phyloP scores from a whole-genome alignment of 352 stramenopile species.

The Phytophthora pinifolia region DNA sequence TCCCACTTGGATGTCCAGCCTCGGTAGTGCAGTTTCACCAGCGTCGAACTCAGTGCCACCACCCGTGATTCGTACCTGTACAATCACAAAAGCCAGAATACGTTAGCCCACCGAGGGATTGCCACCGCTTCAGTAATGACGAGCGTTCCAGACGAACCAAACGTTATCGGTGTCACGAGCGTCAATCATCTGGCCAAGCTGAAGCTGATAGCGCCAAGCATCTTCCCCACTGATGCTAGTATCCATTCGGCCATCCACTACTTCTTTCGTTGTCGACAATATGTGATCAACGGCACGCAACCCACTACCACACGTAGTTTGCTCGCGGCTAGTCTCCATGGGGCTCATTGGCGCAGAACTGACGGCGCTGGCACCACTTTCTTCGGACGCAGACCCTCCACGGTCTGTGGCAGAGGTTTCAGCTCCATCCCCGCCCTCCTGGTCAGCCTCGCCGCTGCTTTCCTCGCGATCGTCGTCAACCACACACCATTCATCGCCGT shows the following conservation, averaged over 20 bases:
- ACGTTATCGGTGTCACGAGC: slow-evolving; percentile 66
- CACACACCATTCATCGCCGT: slow-evolving; percentile 32
- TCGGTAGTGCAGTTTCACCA: slow-evolving; percentile 95
- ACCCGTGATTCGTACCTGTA: slow-evolving; percentile 60
- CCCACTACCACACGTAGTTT: neutral
- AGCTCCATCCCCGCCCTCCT: slow-evolving; percentile 1
- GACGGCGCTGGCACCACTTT: neutral
- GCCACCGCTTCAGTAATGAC: neutral
- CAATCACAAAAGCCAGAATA: slow-evolving; percentile 1
- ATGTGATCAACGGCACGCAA: slow-evolving; percentile 5
- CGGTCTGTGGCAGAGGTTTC: slow-evolving; percentile 1
- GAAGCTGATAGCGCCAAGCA: slow-evolving; percentile 57
- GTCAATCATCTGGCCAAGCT: slow-evolving; percentile 60
- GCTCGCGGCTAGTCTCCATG: neutral
- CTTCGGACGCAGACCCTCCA: slow-evolving; percentile 4
- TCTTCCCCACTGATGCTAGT: slow-evolving; percentile 25
- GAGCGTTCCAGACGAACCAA: slow-evolving; percentile 36
- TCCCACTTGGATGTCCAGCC: slow-evolving; percentile 97
- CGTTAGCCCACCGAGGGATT: slow-evolving; percentile 1
- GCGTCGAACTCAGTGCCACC: slow-evolving; percentile 38
- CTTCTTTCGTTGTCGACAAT: slow-evolving; percentile 8
- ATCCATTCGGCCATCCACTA: slow-evolving; percentile 10
- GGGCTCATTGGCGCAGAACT: neutral
- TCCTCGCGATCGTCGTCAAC: slow-evolving; percentile 11
- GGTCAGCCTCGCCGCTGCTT: neutral